A percentile compares a stretch with the other conserved stretches of the same genome.
Conservation (phyloP, 306 rosid genomes). For the Prinsepia uniflora region DNA sequence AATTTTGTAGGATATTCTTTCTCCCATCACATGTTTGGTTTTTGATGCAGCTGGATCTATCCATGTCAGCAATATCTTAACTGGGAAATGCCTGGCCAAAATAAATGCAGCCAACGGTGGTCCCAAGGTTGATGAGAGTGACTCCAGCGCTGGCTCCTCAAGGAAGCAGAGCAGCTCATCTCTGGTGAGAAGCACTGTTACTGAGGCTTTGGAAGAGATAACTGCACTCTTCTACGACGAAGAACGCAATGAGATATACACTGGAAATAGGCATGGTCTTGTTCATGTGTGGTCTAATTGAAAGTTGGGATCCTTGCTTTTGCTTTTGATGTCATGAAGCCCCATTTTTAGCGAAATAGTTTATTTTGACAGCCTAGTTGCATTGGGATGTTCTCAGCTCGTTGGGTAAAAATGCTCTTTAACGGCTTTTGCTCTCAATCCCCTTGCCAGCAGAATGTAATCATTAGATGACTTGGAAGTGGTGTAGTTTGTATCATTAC, state of each 20-base stretch:
- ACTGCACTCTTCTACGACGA: slow-evolving; percentile 79
- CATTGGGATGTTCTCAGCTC: neutral
- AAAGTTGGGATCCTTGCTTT: slow-evolving; percentile 13
- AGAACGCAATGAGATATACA: slow-evolving; percentile 78
- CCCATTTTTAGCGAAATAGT: slow-evolving; percentile 10
- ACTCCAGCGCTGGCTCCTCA: slow-evolving; percentile 35
- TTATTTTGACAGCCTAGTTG: slow-evolving; percentile 3
- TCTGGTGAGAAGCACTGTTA: slow-evolving; percentile 49
- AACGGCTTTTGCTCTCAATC: too few relatives aligned
- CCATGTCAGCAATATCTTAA: slow-evolving; percentile 73
- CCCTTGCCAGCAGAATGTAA: too few relatives aligned
- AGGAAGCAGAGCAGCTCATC: slow-evolving; percentile 37
- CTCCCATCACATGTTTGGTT: slow-evolving; percentile 14
- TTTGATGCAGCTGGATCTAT: slow-evolving; percentile 64
- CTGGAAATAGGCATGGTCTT: slow-evolving; percentile 70
- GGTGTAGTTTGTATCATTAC: slow-evolving; percentile 26
- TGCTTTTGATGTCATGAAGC: slow-evolving; percentile 4
- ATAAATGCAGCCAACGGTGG: slow-evolving; percentile 44
- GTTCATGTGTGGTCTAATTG: slow-evolving; percentile 84
- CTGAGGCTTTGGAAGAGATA: slow-evolving; percentile 75
- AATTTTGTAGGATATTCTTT: neutral
- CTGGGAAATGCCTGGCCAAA: slow-evolving; percentile 75
- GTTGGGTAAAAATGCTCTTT: neutral
- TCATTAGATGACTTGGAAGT: slow-evolving; percentile 21
- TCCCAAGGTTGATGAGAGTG: slow-evolving; percentile 30